Percentiles rank a stretch among this genome's conserved stretches.
Evolutionary conservation across 2,329 filamentous ascomycete genomes (phyloP).

Genomic region (Cladosporium halotolerans): DNA sequence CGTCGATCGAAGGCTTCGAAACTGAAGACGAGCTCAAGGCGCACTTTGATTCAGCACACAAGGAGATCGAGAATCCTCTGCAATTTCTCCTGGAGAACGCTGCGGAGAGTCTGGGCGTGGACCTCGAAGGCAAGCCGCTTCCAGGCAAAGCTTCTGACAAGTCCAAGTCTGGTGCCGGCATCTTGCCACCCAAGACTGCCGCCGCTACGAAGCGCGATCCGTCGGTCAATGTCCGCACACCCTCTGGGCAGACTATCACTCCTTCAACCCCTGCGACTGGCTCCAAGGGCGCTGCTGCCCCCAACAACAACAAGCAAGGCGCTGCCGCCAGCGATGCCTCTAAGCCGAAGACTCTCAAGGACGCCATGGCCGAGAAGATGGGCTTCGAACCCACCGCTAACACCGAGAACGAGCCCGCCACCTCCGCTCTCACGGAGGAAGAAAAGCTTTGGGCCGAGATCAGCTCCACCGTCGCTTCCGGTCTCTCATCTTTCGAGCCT

Average conservation of each 20-base stretch:
- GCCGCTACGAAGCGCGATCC: slow-evolving; percentile 30
- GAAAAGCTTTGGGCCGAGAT: slow-evolving; percentile 13
- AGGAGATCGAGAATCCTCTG: slow-evolving; percentile 49
- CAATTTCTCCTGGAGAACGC: slow-evolving; percentile 51
- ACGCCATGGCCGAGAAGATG: slow-evolving; percentile 26
- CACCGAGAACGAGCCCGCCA: not conserved
- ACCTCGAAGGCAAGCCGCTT: slow-evolving; percentile 37
- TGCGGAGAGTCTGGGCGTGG: slow-evolving; percentile 42
- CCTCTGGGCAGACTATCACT: slow-evolving; percentile 22
- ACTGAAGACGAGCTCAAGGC: slow-evolving; percentile 49
- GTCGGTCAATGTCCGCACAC: slow-evolving; percentile 10
- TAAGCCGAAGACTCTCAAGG: slow-evolving; percentile 26
- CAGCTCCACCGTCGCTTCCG: slow-evolving; percentile 23
- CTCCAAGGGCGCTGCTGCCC: slow-evolving; percentile 15
- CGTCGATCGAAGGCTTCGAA: slow-evolving; percentile 49
- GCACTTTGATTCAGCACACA: slow-evolving; percentile 50
- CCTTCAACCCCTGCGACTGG: slow-evolving; percentile 15
- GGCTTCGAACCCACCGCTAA: slow-evolving; percentile 14
- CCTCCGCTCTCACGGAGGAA: not conserved
- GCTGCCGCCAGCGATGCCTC: slow-evolving; percentile 15
- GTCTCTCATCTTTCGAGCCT: slow-evolving; percentile 1
- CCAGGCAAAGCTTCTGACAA: slow-evolving; percentile 13
- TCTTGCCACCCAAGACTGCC: not conserved
- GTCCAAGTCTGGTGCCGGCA: slow-evolving; percentile 21
- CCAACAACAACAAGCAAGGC: slow-evolving; percentile 17